Conservation (phyloP, 768 basidiomycete genomes). For the Leucosporidium creatinivorum region DNA sequence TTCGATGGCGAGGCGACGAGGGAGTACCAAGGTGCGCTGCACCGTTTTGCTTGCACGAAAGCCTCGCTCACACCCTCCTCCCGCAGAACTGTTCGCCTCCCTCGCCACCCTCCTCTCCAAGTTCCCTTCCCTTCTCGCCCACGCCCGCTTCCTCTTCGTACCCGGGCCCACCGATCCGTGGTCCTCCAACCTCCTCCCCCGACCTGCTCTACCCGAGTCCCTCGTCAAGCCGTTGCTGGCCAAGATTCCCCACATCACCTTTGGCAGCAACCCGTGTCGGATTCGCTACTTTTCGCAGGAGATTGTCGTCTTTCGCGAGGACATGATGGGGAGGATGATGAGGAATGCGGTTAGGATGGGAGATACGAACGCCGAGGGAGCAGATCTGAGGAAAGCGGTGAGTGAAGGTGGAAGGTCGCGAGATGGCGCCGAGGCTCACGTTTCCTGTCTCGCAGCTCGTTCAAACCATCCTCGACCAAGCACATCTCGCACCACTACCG, state of each 20-base stretch:
- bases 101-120: slow-evolving; percentile 75
- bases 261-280: slow-evolving; percentile 86
- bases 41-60: background rate
- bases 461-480: slow-evolving; percentile 78
- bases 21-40: slow-evolving; percentile 66
- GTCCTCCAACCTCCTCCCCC: slow-evolving; percentile 65
- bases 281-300: slow-evolving; percentile 94
- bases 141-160: slow-evolving; percentile 85
- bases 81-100: slow-evolving; percentile 71
- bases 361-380: slow-evolving; percentile 48
- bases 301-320: slow-evolving; percentile 86
- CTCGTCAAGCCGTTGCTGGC: slow-evolving; percentile 62
- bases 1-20: slow-evolving; percentile 71
- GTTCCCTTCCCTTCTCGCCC: slow-evolving; percentile 66
- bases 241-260: slow-evolving; percentile 69
- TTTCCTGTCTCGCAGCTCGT: slow-evolving; percentile 15
- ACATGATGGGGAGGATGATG: slow-evolving; percentile 87
- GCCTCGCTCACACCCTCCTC: background rate
- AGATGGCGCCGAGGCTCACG: background rate
- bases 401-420: background rate
- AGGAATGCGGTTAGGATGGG: slow-evolving; percentile 81
- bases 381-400: slow-evolving; percentile 25
- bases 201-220: slow-evolving; percentile 67
- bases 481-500: slow-evolving; percentile 83
- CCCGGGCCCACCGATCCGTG: slow-evolving; percentile 86